A percentile compares a stretch with the other conserved stretches of the same genome.
phyloP scores from a whole-genome alignment of 2,329 filamentous ascomycete species.

The Pseudogymnoascus sp. region DNA sequence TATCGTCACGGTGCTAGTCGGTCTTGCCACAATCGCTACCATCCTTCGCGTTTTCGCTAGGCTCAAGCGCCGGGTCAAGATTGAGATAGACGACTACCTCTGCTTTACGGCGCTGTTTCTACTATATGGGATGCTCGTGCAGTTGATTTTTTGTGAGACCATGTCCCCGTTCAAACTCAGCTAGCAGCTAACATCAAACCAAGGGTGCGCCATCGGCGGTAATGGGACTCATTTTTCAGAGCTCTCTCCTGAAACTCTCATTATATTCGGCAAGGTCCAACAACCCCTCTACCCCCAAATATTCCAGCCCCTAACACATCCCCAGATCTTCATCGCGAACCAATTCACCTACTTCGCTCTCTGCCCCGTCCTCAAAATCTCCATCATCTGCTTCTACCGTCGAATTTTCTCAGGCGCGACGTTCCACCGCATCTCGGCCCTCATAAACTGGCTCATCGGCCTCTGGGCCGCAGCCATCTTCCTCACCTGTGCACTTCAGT shows the following conservation, averaged over 20 bases:
- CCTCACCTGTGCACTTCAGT: slow-evolving; percentile 18
- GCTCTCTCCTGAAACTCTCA: slow-evolving; percentile 1
- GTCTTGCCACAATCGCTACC: not conserved
- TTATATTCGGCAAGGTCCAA: slow-evolving; percentile 1
- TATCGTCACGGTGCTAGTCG: not conserved
- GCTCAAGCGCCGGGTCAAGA: not conserved
- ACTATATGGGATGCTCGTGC: not conserved
- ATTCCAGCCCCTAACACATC: not conserved
- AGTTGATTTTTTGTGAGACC: not conserved
- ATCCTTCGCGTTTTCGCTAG: not conserved
- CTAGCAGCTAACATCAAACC: not conserved
- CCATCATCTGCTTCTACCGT: slow-evolving; percentile 9
- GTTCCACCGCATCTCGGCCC: slow-evolving; percentile 17
- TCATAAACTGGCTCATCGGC: slow-evolving; percentile 18
- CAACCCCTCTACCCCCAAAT: not conserved
- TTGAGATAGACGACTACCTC: slow-evolving; percentile 1
- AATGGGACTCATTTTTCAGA: slow-evolving; percentile 1
- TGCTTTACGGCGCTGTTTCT: slow-evolving; percentile 4
- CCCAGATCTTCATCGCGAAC: not conserved
- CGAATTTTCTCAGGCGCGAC: not conserved
- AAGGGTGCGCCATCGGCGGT: slow-evolving; percentile 1
- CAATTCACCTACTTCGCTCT: slow-evolving; percentile 1
- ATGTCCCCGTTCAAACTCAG: not conserved
- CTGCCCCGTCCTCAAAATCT: not conserved
- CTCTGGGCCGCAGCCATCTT: slow-evolving; percentile 11